Evolutionary conservation across 2,329 filamentous ascomycete genomes (phyloP), one percentile per base, ranked within the genome.

Genomic region (Raffaelea deltoideospora): DNA sequence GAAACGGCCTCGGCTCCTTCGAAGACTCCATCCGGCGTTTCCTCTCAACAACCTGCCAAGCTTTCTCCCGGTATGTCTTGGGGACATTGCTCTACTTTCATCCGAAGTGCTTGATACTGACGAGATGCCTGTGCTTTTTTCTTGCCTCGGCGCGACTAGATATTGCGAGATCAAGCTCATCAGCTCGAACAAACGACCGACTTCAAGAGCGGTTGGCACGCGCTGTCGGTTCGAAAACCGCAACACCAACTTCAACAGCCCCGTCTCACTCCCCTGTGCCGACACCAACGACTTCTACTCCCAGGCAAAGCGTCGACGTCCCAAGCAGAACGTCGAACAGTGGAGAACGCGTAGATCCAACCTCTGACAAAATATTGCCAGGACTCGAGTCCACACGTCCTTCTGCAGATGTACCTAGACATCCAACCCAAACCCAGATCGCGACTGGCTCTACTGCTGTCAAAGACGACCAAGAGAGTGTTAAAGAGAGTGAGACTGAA

Each of bases 161-260:
- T 41, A 57, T 68, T 37, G 76, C 79, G 35, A 70, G 79, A 50
- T 69, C 78, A 18, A 79, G 79, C 5, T 73, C 69, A 30, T 72
- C 66, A 43, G 70, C 51, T 31, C 62, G 74, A 45, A 63, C 71
- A 42, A 90, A 85, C 57, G 86, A 92, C 48, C 75, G 86, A 36
- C 64, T 98, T 31, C 87, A 95, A 53, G 87, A 94, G 53, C 72
- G 86, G 43, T 67, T 98, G 41, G 88, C 88, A 22, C 83, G 84
- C 51, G 90, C 87, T 22, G 74, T 95, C 49, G 84, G 79, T 3
- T 79, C 79, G 41, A 84, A 80, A 50, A 71, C 67, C 24, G 42
- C 36, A 21, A 41, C 49, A 39, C 59, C 64, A n/a, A 53, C 61
- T 37, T 51, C 62, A 22, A 63, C 60, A 26, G 23, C 26, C n/a